phyloP scores from a whole-genome alignment of 768 basidiomycete genomes.

The Serpula lacrymans region DNA sequence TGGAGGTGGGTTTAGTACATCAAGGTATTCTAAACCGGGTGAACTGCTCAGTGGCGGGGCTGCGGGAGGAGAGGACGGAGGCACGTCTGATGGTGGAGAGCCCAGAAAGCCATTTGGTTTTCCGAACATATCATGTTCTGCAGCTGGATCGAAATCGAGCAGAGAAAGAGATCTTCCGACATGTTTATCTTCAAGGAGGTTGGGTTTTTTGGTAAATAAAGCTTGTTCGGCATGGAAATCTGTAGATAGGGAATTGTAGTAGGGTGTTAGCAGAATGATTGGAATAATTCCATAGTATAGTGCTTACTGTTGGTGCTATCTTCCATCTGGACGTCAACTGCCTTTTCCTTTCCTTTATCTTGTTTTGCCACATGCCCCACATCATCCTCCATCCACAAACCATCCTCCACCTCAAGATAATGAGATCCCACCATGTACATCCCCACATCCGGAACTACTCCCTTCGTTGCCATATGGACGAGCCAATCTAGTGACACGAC shows the following conservation, averaged over 20 bases:
- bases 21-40: slow-evolving; percentile 8
- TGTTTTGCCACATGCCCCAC: slow-evolving; percentile 8
- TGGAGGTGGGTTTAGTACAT: slow-evolving; percentile 3
- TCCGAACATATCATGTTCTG: slow-evolving; percentile 23
- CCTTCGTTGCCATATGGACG: slow-evolving; percentile 50
- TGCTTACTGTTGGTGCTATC: slow-evolving; percentile 38
- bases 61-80: slow-evolving; percentile 12
- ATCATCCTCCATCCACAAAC: background rate
- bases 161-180: slow-evolving; percentile 2
- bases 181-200: slow-evolving; percentile 17
- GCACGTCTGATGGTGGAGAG: slow-evolving; percentile 5
- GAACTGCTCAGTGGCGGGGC: slow-evolving; percentile 29
- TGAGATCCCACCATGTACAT: slow-evolving; percentile 29
- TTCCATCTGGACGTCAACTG: slow-evolving; percentile 22
- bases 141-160: slow-evolving; percentile 8
- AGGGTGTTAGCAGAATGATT: background rate
- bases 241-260: slow-evolving; percentile 7
- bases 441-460: slow-evolving; percentile 38
- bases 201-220: slow-evolving; percentile 17
- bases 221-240: slow-evolving; percentile 5
- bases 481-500: slow-evolving; percentile 76
- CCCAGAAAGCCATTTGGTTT: slow-evolving; percentile 31
- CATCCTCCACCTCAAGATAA: background rate
- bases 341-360: slow-evolving; percentile 33
- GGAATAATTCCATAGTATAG: background rate